Evolutionary conservation across 108 stramenopile genomes (phyloP), one percentile per base, ranked within the genome.

Genomic region (Cyclotella choctawhatcheeana): DNA sequence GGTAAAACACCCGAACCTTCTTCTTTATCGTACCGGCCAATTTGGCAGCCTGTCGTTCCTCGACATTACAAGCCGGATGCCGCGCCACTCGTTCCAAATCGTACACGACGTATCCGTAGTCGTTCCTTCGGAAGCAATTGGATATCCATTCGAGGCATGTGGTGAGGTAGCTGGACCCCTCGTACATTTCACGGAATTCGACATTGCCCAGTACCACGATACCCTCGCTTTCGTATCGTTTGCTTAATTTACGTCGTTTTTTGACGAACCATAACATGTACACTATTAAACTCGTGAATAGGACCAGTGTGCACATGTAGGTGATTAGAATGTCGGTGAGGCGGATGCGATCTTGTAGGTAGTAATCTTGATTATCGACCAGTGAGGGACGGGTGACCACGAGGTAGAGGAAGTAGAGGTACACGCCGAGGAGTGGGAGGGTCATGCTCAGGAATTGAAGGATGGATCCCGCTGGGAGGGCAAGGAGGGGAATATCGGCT

Each of bases 1-100:
- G 85, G 52, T 91, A 81, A 58, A 84, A 91, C 21, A 87, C 74
- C 22, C 90, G 73, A 1, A 91, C 86, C 40, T 71, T 71, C 71
- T 91, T 91, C n/a, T 71, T 74, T 25, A 91, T 50, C 7, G 18
- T 68, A 3, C 76, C 81, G 16, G 58, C 26, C 43, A 72, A 50
- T 18, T 31, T 16, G 5, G 50, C 33, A 14, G 29, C 31, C 31
- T 51, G 17, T 20, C 50, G 64, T 25, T 76, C 64, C 27, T 70
- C 37, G 20, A 45, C 55, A 51, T 63, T 43, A 44, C 72, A 78
- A 0, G 72, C 73, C 0, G 88, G 90, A 68, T 91, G 86, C 27
- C 65, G 71, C 21, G 79, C 71, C 8, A 80, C 67, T 22, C 44
- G 44, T 10, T 32, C 51, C 26, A 80, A 63, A 56, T 80, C 58